Evolutionary conservation across 1,139 yeast genomes (phyloP), one percentile per base, ranked within the genome.

Genomic region (Suhomyces atakaporum): DNA sequence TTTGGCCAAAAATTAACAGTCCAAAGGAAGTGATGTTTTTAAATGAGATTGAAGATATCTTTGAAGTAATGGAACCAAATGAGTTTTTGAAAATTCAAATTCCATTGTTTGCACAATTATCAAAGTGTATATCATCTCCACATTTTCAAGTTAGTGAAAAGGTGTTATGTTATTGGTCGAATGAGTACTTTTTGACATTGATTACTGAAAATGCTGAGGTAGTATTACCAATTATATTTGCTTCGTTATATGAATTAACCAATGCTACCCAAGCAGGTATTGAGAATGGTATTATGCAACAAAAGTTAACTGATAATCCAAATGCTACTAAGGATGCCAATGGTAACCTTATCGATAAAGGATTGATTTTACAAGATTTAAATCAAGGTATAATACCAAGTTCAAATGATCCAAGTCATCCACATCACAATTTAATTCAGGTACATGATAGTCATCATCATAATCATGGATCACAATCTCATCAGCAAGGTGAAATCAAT

Each of bases 111-210:
- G 95, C 94, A 24, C 98, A 94, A 63, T 73, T 92, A 47, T 85
- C 96, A 38, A 89, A 87, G 64, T 90, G 97, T 66, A 90, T 94
- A 32, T 79, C 96, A 18, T 86, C 96, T 3, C 89, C 96, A 16
- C 98, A 92, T 67, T 94, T 92, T 70, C 98, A 94, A 69, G 97
- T 92, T 18, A 86, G 95, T 46, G 99, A 92, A 62, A 89, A 95
- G 51, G 96, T 94, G 1, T 74, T 92, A 42, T 86, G 92, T 57
- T 89, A 82, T 62, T 94, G 97, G 95, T 85, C 87, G 50, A 92
- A 92, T 60, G 98, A 92, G 57, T 90, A 87, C 65, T 90, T 92
- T 58, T 78, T 92, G 50, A 84, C 90, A 27, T 67, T 92, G 47
- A 89, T 94, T 33, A 87, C 95, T 19, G 97, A 92, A 55, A 81